A percentile compares a stretch with the other conserved stretches of the same genome.
phyloP scores from a whole-genome alignment of 352 stramenopile species.

The Sclerospora graminicola region DNA sequence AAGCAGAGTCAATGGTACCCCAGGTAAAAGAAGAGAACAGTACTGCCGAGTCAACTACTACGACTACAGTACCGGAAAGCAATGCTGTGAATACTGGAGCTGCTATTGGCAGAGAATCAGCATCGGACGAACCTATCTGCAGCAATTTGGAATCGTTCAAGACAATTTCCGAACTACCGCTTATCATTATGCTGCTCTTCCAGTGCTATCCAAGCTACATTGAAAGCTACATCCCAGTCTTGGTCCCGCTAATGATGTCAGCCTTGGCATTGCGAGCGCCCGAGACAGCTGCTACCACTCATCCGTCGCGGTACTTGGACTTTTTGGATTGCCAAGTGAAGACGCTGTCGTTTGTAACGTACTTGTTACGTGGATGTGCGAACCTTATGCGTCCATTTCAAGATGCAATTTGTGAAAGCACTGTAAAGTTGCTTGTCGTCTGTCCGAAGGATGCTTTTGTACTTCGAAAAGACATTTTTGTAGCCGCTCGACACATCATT shows the following conservation, averaged over 20 bases:
- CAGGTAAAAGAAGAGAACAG: constrained; percentile 1
- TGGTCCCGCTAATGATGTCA: constrained; percentile 97
- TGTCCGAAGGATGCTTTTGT: constrained; percentile 93
- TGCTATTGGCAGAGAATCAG: constrained; percentile 2
- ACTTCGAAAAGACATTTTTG: constrained; percentile 93
- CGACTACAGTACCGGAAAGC: constrained; percentile 5
- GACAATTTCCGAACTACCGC: constrained; percentile 94
- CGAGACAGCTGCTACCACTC: constrained; percentile 36
- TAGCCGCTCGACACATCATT: constrained; percentile 94
- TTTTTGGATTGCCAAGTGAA: constrained; percentile 95
- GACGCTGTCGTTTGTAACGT: constrained; percentile 96
- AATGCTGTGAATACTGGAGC: constrained; percentile 2
- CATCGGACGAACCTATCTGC: constrained; percentile 45
- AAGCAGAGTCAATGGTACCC: neutral
- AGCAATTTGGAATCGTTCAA: constrained; percentile 89
- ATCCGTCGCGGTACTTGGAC: constrained; percentile 74
- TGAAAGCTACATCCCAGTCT: constrained; percentile 89
- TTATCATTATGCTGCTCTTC: constrained; percentile 98
- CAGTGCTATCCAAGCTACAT: constrained; percentile 96
- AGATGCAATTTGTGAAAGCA: constrained; percentile 89
- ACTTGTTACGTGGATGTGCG: constrained; percentile 89
- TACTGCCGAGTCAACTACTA: neutral
- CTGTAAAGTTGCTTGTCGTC: constrained; percentile 91
- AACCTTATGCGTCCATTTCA: constrained; percentile 92
- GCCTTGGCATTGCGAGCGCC: constrained; percentile 83